A percentile compares a stretch with the other conserved stretches of the same genome.
phyloP scores from a whole-genome alignment of 257 asterid species.

The Nicotiana attenuata region DNA sequence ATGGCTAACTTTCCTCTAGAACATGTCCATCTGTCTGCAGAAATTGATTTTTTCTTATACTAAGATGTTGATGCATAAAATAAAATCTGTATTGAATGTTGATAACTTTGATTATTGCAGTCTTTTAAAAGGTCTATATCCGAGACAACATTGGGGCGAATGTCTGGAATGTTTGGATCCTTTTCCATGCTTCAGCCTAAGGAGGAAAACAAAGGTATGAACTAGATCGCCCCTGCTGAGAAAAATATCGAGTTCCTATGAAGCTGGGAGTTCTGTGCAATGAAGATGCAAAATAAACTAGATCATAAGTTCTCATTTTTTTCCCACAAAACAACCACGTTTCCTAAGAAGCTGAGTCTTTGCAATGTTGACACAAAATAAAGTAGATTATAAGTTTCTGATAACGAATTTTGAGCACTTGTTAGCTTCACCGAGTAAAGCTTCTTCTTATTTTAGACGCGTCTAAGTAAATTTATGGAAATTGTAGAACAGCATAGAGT shows the following conservation, averaged over 20 bases:
- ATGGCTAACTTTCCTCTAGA: neutral
- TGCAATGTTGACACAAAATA: neutral
- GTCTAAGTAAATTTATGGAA: neutral
- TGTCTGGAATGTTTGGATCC: slow-evolving; percentile 63
- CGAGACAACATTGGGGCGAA: slow-evolving; percentile 58
- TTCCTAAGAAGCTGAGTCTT: neutral
- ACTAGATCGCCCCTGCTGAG: neutral
- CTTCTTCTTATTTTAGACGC: neutral
- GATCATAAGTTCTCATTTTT: neutral
- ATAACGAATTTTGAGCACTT: neutral
- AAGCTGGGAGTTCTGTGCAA: neutral
- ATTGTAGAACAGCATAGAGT: neutral
- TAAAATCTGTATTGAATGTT: neutral
- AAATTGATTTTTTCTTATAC: neutral
- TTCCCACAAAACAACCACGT: neutral
- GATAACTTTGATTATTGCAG: slow-evolving; percentile 32
- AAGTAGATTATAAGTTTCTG: neutral
- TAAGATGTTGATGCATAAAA: neutral
- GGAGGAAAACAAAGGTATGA: slow-evolving; percentile 55
- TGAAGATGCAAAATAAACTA: neutral
- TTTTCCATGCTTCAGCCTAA: slow-evolving; percentile 49
- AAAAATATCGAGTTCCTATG: neutral
- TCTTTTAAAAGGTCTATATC: slow-evolving; percentile 66
- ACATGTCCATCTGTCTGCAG: neutral
- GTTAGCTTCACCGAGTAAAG: neutral